Percentiles rank a stretch among this genome's conserved stretches.
Evolutionary conservation across 2,329 filamentous ascomycete genomes (phyloP).

Genomic region (Triangularia setosa): DNA sequence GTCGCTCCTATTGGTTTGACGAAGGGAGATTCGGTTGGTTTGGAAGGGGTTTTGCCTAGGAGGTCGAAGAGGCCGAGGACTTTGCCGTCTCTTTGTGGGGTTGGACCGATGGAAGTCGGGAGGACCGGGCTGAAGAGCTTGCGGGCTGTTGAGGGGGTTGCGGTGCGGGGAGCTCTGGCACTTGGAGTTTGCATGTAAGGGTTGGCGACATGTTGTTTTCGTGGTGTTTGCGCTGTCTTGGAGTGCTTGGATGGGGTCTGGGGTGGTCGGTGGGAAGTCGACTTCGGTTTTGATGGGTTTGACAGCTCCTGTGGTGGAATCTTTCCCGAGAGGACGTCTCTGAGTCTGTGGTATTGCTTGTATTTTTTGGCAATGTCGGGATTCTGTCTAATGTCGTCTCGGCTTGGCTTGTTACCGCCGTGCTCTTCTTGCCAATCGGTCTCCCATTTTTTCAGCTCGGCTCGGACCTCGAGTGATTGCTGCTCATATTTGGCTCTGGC

Average conservation of each 20-base stretch:
- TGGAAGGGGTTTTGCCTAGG: constrained; percentile 52
- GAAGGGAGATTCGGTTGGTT: constrained; percentile 29
- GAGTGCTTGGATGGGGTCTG: constrained; percentile 52
- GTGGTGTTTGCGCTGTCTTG: constrained; percentile 34
- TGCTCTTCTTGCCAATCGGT: constrained; percentile 60
- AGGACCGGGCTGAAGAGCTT: constrained; percentile 56
- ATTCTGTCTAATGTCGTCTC: constrained; percentile 73
- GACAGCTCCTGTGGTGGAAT: constrained; percentile 35
- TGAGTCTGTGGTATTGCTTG: constrained; percentile 67
- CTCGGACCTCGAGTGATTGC: constrained; percentile 54
- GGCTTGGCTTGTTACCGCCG: constrained; percentile 63
- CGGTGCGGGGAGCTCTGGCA: constrained; percentile 7
- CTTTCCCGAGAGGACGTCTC: constrained; percentile 56
- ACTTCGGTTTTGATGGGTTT: constrained; percentile 29
- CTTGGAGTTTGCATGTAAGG: constrained; percentile 12
- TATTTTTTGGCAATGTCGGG: constrained; percentile 70
- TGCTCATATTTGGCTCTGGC: constrained; percentile 44
- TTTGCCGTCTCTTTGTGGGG: constrained; percentile 73
- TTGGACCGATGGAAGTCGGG: constrained; percentile 67
- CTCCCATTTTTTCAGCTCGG: constrained; percentile 72
- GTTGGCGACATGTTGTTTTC: constrained; percentile 20
- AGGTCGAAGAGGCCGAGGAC: constrained; percentile 76
- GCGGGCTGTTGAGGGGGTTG: constrained; percentile 54
- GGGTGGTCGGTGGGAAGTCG: constrained; percentile 29
- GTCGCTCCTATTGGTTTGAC: constrained; percentile 31